Percentiles rank a stretch among this genome's conserved stretches.
These are phyloP conservation scores for Camellia oleifera DNA, from an alignment of 179 eudicot species.

Conservation along the genomic window DNA sequence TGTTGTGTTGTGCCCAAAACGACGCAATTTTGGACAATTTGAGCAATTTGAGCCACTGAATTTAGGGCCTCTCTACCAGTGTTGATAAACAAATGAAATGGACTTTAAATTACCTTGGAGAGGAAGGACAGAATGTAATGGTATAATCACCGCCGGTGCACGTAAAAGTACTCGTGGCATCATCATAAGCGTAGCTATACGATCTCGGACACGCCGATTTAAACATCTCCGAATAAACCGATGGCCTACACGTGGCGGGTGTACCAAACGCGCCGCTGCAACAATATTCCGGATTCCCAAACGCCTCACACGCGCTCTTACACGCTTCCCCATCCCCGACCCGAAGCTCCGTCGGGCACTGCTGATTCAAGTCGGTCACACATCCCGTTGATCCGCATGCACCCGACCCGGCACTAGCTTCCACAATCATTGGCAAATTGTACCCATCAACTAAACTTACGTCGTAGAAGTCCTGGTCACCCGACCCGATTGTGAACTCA, in stretches of 20 bases:
- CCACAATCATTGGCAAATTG: constrained; percentile 61
- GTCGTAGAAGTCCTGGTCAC: constrained; percentile 68
- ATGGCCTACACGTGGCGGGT: constrained; percentile 58
- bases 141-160: constrained; percentile 65
- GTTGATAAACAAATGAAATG: not conserved
- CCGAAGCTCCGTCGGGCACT: constrained; percentile 61
- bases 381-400: constrained; percentile 68
- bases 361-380: constrained; percentile 46
- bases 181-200: constrained; percentile 85
- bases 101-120: constrained; percentile 12
- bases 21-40: no score
- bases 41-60: no score
- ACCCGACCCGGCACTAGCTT: constrained; percentile 61
- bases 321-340: constrained; percentile 62
- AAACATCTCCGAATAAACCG: constrained; percentile 60
- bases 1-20: no score
- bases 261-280: constrained; percentile 60
- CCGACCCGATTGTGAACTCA: constrained; percentile 62
- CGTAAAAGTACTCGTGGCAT: constrained; percentile 77
- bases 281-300: constrained; percentile 68
- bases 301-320: constrained; percentile 83
- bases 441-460: constrained; percentile 90
- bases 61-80: no score
- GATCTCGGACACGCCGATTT: constrained; percentile 82
- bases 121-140: constrained; percentile 64